A percentile compares a stretch with the other conserved stretches of the same genome.
phyloP scores from a whole-genome alignment of 305 asterid species.

The Rubia occidens region DNA sequence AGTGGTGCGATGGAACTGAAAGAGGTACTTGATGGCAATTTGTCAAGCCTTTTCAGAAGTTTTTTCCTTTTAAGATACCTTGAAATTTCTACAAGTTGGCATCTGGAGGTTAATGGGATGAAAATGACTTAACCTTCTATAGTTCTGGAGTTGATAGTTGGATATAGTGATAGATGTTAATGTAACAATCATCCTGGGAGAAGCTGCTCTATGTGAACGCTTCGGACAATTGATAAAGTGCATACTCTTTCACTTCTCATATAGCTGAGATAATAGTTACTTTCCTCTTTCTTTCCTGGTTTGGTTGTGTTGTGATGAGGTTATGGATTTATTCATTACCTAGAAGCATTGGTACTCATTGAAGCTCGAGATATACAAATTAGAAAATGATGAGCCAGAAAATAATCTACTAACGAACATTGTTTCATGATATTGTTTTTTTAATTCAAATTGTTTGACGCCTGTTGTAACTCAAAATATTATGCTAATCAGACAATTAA shows the following conservation, averaged over 20 bases:
- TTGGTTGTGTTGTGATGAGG: neutral
- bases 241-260: neutral
- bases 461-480: neutral
- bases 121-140: neutral
- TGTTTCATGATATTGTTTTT: neutral
- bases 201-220: neutral
- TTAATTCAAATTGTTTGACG: neutral
- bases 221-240: neutral
- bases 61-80: neutral
- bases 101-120: neutral
- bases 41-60: neutral
- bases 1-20: conserved; percentile 88
- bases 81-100: neutral
- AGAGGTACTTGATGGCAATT: conserved; percentile 48
- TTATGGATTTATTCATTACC: neutral
- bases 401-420: neutral
- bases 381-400: neutral
- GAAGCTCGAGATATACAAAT: neutral
- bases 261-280: neutral
- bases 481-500: neutral
- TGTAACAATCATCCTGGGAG: neutral
- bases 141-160: neutral
- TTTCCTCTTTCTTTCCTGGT: neutral
- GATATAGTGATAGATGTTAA: neutral
- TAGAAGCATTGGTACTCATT: neutral